Evolutionary conservation across 163 green algal species (phyloP).

Genomic region (Scenedesmus sp.): DNA sequence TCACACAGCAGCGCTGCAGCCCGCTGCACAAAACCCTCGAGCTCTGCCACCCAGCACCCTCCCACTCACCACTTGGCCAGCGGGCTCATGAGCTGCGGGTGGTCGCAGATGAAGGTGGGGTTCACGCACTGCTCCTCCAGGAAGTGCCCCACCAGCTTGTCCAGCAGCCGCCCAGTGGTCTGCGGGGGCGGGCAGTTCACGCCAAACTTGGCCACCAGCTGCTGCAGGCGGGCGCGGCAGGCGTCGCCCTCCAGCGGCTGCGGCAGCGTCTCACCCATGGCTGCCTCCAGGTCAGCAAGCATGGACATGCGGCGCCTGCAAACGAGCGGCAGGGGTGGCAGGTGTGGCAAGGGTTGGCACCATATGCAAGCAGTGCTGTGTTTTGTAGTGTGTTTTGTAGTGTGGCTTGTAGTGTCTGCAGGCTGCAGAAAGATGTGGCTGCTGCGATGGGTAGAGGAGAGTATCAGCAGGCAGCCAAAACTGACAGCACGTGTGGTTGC

Average conservation of each 20-base stretch:
- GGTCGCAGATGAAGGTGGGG: conserved; percentile 99
- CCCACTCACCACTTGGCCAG: conserved; percentile 94
- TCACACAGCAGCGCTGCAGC: too few relatives aligned
- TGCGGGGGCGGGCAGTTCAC: conserved; percentile 91
- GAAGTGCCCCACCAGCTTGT: conserved; percentile 98
- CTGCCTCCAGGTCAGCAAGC: conserved; percentile 86
- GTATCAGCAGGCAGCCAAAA: too few relatives aligned
- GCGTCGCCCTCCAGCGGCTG: conserved; percentile 85
- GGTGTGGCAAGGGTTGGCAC: background rate
- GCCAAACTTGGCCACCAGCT: conserved; percentile 72
- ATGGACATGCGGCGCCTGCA: conserved; percentile 75
- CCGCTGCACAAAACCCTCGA: too few relatives aligned
- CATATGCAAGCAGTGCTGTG: too few relatives aligned
- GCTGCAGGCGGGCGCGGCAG: conserved; percentile 67
- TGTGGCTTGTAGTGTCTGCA: background rate
- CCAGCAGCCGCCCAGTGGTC: conserved; percentile 92
- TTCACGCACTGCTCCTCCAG: conserved; percentile 95
- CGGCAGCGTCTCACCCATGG: conserved; percentile 81
- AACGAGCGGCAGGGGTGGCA: background rate
- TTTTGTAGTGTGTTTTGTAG: too few relatives aligned
- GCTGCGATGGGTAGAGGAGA: too few relatives aligned
- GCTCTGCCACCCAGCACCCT: background rate
- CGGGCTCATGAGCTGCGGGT: conserved; percentile 98
- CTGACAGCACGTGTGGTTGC: background rate
- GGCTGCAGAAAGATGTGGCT: background rate